These are phyloP conservation scores for Dendrobium chrysotoxum DNA, from an alignment of 106 monocot species.

Conservation along the genomic window DNA sequence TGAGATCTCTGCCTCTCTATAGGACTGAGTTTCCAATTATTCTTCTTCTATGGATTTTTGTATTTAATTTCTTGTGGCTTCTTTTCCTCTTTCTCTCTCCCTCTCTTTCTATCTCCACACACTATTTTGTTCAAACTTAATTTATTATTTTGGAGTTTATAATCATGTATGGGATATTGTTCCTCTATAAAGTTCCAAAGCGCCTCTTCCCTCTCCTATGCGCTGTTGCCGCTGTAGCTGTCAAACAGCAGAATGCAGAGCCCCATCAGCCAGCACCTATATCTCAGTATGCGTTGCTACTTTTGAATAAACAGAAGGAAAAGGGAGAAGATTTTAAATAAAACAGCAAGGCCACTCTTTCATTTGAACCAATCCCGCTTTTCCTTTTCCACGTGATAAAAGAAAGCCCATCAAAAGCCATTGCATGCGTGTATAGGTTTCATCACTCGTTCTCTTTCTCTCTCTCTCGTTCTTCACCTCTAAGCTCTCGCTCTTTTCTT, in stretches of 20 bases:
- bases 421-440: conserved; percentile 11
- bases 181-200: not conserved
- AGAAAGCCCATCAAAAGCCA: conserved; percentile 12
- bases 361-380: conserved; percentile 1
- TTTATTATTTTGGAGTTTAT: not conserved
- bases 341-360: not conserved
- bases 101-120: not conserved
- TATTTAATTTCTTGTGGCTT: not conserved
- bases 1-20: not conserved
- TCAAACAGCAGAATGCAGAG: not conserved
- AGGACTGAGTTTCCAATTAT: conserved; percentile 12
- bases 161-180: not conserved
- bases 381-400: conserved; percentile 16
- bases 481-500: not conserved
- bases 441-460: conserved; percentile 1
- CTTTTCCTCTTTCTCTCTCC: not conserved
- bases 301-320: not conserved
- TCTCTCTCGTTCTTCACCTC: not conserved
- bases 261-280: conserved; percentile 9
- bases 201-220: not conserved
- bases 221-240: conserved; percentile 1
- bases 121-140: not conserved
- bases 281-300: conserved; percentile 1
- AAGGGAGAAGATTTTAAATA: not conserved
- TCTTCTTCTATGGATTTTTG: conserved; percentile 12